Conservation (phyloP, 2,329 filamentous ascomycete species). For the Ophiocordyceps camponoti-leonardi region DNA sequence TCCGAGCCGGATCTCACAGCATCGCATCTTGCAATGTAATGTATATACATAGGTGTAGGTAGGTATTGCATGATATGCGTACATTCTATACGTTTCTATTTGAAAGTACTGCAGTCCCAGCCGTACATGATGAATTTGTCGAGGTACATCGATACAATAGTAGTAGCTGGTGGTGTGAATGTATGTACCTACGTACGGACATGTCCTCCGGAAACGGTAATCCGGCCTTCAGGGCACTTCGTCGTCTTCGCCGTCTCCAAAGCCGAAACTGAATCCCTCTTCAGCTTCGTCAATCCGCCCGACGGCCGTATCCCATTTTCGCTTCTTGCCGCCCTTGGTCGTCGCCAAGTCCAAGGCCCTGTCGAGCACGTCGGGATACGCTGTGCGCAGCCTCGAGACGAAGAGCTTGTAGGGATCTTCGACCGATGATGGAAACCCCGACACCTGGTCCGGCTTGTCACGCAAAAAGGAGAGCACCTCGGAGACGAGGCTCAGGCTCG, state of each 20-base stretch:
- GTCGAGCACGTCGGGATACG: slow-evolving; percentile 50
- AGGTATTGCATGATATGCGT: no score
- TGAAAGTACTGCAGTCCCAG: no score
- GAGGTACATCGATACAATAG: no score
- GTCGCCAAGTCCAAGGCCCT: slow-evolving; percentile 48
- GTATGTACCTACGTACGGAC: background rate
- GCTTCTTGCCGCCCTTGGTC: slow-evolving; percentile 48
- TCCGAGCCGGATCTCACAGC: background rate
- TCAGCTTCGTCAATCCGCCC: slow-evolving; percentile 18
- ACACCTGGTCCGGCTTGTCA: slow-evolving; percentile 72
- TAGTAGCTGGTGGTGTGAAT: no score
- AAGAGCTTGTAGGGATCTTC: slow-evolving; percentile 61
- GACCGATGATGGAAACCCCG: slow-evolving; percentile 62
- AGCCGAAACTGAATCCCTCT: slow-evolving; percentile 35
- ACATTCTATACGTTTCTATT: no score
- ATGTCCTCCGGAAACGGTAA: background rate
- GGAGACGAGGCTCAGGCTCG: slow-evolving; percentile 37
- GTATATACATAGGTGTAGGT: no score
- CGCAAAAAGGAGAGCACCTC: slow-evolving; percentile 66
- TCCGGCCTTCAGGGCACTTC: slow-evolving; percentile 10
- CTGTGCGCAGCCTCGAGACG: slow-evolving; percentile 43
- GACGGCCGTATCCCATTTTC: slow-evolving; percentile 74
- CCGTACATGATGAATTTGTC: no score
- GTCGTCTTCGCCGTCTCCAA: slow-evolving; percentile 29
- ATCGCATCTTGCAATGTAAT: background rate